These are phyloP conservation scores for Tillandsia fasciculata DNA, from an alignment of 176 grass and related monocot species.

Conservation along the genomic window DNA sequence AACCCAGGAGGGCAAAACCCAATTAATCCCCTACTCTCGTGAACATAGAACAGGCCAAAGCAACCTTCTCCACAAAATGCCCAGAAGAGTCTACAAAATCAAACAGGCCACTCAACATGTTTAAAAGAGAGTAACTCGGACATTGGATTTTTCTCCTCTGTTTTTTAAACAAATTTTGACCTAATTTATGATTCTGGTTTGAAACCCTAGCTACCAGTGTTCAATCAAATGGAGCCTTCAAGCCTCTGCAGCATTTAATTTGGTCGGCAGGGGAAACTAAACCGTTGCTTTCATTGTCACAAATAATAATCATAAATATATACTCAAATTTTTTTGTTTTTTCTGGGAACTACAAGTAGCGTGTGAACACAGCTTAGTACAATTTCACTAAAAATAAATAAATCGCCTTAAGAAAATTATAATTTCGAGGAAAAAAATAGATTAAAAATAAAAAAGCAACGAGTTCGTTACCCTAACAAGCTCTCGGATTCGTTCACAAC, in stretches of 20 bases:
- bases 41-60: background rate
- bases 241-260: constrained; percentile 2
- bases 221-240: background rate
- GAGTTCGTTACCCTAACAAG: background rate
- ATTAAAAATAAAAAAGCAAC: background rate
- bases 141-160: too few species aligned
- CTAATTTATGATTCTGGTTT: background rate
- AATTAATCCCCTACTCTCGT: background rate
- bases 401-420: background rate
- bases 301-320: background rate
- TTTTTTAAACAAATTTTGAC: too few species aligned
- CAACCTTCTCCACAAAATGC: background rate
- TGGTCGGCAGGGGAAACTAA: background rate
- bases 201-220: background rate
- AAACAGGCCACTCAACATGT: background rate
- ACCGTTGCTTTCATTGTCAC: background rate
- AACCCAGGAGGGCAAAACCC: background rate
- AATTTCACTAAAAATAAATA: background rate
- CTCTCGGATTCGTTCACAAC: background rate
- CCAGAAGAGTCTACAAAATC: background rate
- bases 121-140: background rate
- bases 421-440: background rate
- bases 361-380: background rate
- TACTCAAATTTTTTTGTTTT: background rate
- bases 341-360: background rate